Evolutionary conservation across 371 early-diverging fungal species (phyloP).

Genomic region (Cladochytrium tenue): DNA sequence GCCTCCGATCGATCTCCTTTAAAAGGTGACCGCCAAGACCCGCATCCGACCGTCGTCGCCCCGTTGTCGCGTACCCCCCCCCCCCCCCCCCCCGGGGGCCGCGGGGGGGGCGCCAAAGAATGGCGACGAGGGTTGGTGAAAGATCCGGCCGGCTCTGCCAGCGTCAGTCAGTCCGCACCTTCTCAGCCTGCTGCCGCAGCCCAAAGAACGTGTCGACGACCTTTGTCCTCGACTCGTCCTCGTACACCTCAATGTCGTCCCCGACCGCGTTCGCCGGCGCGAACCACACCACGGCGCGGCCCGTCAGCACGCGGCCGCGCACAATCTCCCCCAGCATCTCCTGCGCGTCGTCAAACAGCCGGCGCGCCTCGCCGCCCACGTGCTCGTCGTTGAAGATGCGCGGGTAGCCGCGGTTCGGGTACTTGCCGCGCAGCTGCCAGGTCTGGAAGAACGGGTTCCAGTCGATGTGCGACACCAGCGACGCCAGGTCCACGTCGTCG

Average conservation of each 20-base stretch:
- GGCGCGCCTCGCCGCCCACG: constrained; percentile 86
- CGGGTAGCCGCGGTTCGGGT: constrained; percentile 93
- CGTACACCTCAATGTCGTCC: constrained; percentile 75
- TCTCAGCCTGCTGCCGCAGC: constrained; percentile 72
- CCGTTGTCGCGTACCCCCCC: too few species aligned
- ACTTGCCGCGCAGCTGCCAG: constrained; percentile 91
- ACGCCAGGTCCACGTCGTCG: constrained; percentile 70
- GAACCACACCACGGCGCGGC: constrained; percentile 79
- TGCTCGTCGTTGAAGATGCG: constrained; percentile 92
- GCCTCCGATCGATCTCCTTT: constrained; percentile 30
- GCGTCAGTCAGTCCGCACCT: constrained; percentile 28
- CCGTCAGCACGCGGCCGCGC: constrained; percentile 65
- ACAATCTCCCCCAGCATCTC: constrained; percentile 77
- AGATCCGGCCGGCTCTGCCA: not conserved
- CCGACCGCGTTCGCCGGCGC: constrained; percentile 86
- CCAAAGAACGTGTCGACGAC: constrained; percentile 76
- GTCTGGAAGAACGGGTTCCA: constrained; percentile 97
- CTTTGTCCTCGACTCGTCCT: constrained; percentile 63
- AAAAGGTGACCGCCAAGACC: too few species aligned
- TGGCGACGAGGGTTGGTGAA: too few species aligned
- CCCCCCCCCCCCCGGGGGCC: too few species aligned
- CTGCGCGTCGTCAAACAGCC: constrained; percentile 82
- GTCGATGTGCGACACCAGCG: constrained; percentile 78
- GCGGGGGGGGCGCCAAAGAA: too few species aligned
- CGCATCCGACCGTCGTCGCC: too few species aligned